Evolutionary conservation across 2,329 filamentous ascomycete genomes (phyloP), one percentile per base, ranked within the genome.

Genomic region (Coniochaeta ligniaria): DNA sequence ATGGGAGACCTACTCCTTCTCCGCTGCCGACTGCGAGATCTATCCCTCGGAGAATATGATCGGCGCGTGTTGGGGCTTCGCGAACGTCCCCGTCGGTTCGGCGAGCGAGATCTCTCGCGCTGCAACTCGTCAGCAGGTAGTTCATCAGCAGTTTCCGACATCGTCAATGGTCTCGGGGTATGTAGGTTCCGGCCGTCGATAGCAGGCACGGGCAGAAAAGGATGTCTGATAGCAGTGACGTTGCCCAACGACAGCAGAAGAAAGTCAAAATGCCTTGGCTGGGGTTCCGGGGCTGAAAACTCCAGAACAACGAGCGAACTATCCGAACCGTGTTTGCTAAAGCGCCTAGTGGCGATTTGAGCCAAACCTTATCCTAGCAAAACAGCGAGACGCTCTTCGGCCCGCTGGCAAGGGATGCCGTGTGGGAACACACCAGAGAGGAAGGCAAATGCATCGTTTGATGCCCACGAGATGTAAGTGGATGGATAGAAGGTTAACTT

Each of bases 1-100:
- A 96, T 93, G 78, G 92, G 92, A 76, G 90, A 95, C 74, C 91
- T 90, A 75, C 88, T 92, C 75, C 89, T 83, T 83, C 89, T 84
- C 74, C 90, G 88, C 73, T 90, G 80, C 90, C 86, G 83, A 75
- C 89, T 92, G 70, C 85, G 84, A 74, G 90, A 93, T 74, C 90
- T 88, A 60, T 74, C 72, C 78, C 89, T 87, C 64, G 89, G 88
- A 63, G 89, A 91, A 74, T 90, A 92, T 59, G 90, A 93, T 68
- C 90, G 87, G 71, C 90, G 89, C 71, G 84, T 78, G 64, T 82
- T 80, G 64, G 89, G 91, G 79, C 91, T 96, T 78, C 92, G 89
- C 71, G 92, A 96, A 77, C 92, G 88, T 75, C 85, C 84, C 76
- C 89, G 87, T 73, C 88, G 87, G 72, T 58, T 45, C 14, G 89